A percentile compares a stretch with the other conserved stretches of the same genome.
These are phyloP conservation scores for Wickerhamomyces subpelliculosus DNA, from an alignment of 805 yeast genomes.

Conservation along the genomic window DNA sequence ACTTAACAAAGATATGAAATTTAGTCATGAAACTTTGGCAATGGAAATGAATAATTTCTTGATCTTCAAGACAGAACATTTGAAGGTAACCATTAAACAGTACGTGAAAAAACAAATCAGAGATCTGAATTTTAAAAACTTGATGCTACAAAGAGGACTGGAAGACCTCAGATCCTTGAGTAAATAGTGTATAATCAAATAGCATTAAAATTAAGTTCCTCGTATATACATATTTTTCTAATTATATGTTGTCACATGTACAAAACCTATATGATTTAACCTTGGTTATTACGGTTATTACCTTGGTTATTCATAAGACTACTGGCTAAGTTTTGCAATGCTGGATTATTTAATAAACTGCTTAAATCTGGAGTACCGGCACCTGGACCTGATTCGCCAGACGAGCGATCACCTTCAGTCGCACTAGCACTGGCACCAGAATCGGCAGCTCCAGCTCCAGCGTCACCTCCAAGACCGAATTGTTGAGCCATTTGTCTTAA, in stretches of 20 bases:
- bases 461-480: conserved; percentile 61
- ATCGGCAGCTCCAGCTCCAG: conserved; percentile 12
- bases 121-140: conserved; percentile 17
- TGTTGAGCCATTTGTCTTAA: conserved; percentile 78
- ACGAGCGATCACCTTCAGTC: no score
- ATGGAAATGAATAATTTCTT: conserved; percentile 55
- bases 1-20: conserved; percentile 40
- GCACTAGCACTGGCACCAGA: conserved; percentile 4
- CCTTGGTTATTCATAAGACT: conserved; percentile 43
- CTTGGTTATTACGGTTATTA: conserved; percentile 8
- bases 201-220: neutral
- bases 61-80: conserved; percentile 38
- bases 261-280: no score
- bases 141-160: conserved; percentile 17
- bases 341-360: conserved; percentile 77
- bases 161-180: conserved; percentile 11
- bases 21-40: conserved; percentile 56
- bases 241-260: no score
- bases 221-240: no score
- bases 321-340: conserved; percentile 62
- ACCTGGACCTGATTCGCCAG: conserved; percentile 5
- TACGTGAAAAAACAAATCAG: conserved; percentile 24
- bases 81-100: conserved; percentile 30
- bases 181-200: neutral
- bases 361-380: conserved; percentile 45